A percentile compares a stretch with the other conserved stretches of the same genome.
Conservation (phyloP, 2,329 filamentous ascomycete genomes). For the Aspergillus aculeatus region DNA sequence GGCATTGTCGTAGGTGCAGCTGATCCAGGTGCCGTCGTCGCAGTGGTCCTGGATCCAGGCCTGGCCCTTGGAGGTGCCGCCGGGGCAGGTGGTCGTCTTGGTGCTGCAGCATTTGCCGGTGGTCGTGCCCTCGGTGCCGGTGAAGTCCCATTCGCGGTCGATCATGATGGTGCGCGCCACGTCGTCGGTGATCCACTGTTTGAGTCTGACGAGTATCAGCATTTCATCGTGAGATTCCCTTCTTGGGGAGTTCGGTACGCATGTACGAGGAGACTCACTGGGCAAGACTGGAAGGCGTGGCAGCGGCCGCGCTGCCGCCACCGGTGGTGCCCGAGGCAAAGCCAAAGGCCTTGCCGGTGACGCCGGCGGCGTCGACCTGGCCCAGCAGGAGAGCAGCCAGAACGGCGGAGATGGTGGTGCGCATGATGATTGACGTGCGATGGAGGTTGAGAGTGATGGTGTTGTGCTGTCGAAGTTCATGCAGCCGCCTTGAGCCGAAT, state of each 20-base stretch:
- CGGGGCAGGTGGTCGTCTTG: slow-evolving; percentile 32
- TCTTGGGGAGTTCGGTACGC: not conserved
- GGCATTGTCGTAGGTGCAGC: slow-evolving; percentile 51
- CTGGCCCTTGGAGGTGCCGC: slow-evolving; percentile 48
- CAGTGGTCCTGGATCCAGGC: slow-evolving; percentile 56
- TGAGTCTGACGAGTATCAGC: slow-evolving; percentile 50
- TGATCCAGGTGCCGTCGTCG: slow-evolving; percentile 51
- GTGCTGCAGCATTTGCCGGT: slow-evolving; percentile 32
- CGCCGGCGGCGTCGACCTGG: slow-evolving; percentile 9
- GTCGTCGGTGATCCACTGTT: slow-evolving; percentile 56
- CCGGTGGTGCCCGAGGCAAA: slow-evolving; percentile 57
- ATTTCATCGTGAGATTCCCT: no score
- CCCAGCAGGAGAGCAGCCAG: not conserved
- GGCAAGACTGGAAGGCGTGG: slow-evolving; percentile 48
- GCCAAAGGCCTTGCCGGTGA: slow-evolving; percentile 39
- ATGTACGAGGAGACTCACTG: not conserved
- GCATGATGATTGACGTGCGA: not conserved
- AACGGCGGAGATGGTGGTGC: not conserved
- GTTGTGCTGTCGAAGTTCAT: not conserved
- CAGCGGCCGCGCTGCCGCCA: slow-evolving; percentile 54
- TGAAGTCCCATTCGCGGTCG: slow-evolving; percentile 46
- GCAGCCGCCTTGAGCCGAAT: not conserved
- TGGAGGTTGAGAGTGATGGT: not conserved
- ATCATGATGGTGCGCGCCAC: slow-evolving; percentile 60
- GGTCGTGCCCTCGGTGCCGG: slow-evolving; percentile 20